phyloP scores from a whole-genome alignment of 176 grass and related monocot genomes.

The Stipa capillata region DNA sequence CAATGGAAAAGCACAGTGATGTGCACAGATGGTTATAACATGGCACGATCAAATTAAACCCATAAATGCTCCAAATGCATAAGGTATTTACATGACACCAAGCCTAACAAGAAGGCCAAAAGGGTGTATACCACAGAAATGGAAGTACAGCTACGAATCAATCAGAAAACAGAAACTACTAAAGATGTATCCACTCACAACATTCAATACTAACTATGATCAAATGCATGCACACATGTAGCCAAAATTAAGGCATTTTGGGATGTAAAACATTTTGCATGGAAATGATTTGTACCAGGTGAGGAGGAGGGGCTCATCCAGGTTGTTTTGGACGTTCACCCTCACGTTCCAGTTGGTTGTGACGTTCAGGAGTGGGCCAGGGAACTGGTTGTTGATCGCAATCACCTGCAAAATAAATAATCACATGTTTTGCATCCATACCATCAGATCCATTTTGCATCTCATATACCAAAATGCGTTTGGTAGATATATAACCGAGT shows the following conservation, averaged over 20 bases:
- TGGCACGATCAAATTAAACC: background rate
- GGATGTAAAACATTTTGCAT: background rate
- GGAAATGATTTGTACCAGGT: conserved; percentile 43
- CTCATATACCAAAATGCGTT: background rate
- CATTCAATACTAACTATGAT: background rate
- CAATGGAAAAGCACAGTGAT: background rate
- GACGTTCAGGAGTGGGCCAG: conserved; percentile 68
- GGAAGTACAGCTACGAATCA: background rate
- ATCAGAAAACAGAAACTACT: background rate
- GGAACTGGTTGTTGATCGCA: conserved; percentile 64
- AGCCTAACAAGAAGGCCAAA: background rate
- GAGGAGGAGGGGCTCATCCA: conserved; percentile 78
- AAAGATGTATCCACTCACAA: background rate
- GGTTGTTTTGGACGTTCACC: conserved; percentile 81
- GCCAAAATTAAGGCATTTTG: too few relatives aligned
- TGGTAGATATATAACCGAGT: background rate
- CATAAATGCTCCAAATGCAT: background rate
- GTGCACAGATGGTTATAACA: background rate
- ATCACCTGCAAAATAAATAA: conserved; percentile 38
- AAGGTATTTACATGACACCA: background rate
- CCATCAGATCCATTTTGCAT: background rate
- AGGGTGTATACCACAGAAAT: background rate
- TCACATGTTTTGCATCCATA: background rate
- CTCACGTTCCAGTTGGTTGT: conserved; percentile 77
- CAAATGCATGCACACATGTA: background rate